Conservation (phyloP, 768 basidiomycete genomes). For the Hericium coralloides region DNA sequence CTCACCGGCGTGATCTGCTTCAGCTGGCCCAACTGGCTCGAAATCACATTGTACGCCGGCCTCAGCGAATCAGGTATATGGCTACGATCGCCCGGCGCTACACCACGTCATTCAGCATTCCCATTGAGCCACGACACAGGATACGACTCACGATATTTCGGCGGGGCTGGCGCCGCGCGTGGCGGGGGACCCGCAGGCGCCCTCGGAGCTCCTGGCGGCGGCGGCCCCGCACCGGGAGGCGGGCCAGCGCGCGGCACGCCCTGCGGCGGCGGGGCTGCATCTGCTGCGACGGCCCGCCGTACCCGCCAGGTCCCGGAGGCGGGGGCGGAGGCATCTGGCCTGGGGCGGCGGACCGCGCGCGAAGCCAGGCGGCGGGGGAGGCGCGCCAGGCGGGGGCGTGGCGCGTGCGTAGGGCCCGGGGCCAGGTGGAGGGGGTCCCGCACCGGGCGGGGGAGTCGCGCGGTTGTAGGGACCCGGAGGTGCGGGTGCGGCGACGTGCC, state of each 20-base stretch:
- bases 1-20: constrained; percentile 72
- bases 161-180: constrained; percentile 13
- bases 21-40: constrained; percentile 51
- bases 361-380: constrained; percentile 14
- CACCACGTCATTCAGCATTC: constrained; percentile 5
- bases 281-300: neutral
- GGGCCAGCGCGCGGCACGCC: neutral
- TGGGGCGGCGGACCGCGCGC: constrained; percentile 5
- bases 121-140: neutral
- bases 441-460: constrained; percentile 21
- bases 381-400: constrained; percentile 34
- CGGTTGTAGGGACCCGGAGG: constrained; percentile 24
- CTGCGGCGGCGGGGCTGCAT: constrained; percentile 7
- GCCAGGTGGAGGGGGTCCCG: constrained; percentile 12
- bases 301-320: neutral
- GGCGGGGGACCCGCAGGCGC: constrained; percentile 2
- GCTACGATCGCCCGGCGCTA: constrained; percentile 85
- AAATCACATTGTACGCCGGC: constrained; percentile 61
- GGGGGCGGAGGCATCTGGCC: constrained; percentile 6
- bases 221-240: constrained; percentile 21
- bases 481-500: constrained; percentile 13
- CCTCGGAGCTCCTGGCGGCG: constrained; percentile 15
- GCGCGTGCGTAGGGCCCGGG: constrained; percentile 29
- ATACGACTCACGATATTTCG: constrained; percentile 51
- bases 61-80: constrained; percentile 72